phyloP scores from a whole-genome alignment of 768 basidiomycete genomes.

The Boletus reticulatus region DNA sequence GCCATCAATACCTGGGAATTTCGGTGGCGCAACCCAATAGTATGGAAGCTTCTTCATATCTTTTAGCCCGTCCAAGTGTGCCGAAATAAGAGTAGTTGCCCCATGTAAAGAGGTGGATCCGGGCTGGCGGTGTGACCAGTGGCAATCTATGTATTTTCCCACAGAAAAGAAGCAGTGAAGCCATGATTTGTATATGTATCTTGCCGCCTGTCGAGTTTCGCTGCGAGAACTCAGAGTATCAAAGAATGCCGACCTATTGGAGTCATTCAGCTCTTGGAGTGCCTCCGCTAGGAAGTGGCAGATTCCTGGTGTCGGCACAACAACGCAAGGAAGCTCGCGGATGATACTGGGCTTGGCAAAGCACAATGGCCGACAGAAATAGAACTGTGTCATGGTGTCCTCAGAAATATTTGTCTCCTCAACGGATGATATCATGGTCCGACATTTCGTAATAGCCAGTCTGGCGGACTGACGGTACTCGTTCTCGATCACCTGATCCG shows the following conservation, averaged over 20 bases:
- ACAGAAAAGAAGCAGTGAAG: not conserved
- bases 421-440: too few relatives aligned
- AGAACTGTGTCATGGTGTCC: not conserved
- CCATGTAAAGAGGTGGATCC: not conserved
- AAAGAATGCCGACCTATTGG: not conserved
- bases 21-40: not conserved
- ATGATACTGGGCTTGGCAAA: accelerated
- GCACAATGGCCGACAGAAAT: not conserved
- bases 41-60: not conserved
- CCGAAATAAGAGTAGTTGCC: not conserved
- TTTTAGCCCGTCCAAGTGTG: not conserved
- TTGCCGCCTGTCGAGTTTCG: not conserved
- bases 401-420: too few relatives aligned
- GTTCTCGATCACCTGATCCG: not conserved
- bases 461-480: not conserved
- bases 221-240: not conserved
- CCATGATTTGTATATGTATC: not conserved
- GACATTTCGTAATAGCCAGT: not conserved
- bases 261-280: not conserved
- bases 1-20: not conserved
- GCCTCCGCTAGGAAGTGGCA: not conserved
- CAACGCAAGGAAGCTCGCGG: accelerated
- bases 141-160: not conserved
- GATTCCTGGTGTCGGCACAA: not conserved
- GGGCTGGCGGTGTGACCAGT: not conserved